phyloP scores from a whole-genome alignment of 2,329 filamentous ascomycete genomes.

The Colletotrichum eremochloae region DNA sequence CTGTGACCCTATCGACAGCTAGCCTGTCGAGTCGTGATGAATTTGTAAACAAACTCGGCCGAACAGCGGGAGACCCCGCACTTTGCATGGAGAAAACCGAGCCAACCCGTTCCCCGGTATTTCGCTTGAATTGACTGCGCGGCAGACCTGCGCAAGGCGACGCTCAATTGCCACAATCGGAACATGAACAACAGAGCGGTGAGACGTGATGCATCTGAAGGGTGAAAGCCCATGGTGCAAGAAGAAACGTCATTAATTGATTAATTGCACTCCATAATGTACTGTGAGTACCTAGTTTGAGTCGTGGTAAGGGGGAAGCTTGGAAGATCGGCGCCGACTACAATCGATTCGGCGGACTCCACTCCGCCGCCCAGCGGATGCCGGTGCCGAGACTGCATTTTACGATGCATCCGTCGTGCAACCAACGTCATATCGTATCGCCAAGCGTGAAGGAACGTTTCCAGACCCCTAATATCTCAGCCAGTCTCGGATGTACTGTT shows the following conservation, averaged over 20 bases:
- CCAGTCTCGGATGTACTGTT: not conserved
- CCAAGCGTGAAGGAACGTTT: constrained; percentile 8
- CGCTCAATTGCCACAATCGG: constrained; percentile 17
- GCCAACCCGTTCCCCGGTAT: not conserved
- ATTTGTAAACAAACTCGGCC: not conserved
- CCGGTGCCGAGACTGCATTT: constrained; percentile 17
- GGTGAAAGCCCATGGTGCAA: constrained; percentile 10
- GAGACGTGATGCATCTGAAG: not conserved
- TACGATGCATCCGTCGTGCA: constrained; percentile 17
- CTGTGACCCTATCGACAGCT: not conserved
- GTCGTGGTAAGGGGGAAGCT: not conserved
- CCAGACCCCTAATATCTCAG: not conserved
- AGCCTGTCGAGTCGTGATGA: not conserved
- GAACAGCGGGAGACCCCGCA: constrained; percentile 29
- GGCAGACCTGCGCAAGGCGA: constrained; percentile 5
- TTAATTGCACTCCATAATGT: not conserved
- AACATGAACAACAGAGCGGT: not conserved
- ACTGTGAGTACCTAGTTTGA: not conserved
- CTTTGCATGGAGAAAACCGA: constrained; percentile 10
- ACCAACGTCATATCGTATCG: constrained; percentile 2
- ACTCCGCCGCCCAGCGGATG: not conserved
- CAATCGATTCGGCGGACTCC: not conserved
- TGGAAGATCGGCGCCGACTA: constrained; percentile 17
- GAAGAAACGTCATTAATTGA: constrained; percentile 25
- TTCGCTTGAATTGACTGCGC: not conserved